Conservation (phyloP, 2,329 filamentous ascomycete species). For the Sporothrix pseudoabietina region DNA sequence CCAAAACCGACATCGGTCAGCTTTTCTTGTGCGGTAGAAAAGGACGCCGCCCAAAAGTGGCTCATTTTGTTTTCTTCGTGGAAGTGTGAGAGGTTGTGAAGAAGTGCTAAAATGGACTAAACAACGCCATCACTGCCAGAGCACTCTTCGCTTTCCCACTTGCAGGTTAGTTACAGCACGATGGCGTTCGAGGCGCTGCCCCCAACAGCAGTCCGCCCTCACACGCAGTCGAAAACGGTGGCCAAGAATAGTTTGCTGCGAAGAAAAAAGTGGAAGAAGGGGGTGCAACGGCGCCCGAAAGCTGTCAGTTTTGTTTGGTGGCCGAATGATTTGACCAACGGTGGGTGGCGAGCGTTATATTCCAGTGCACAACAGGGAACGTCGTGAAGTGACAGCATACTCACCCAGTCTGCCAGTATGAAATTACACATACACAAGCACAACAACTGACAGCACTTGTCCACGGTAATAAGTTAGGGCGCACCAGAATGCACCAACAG, state of each 20-base stretch:
- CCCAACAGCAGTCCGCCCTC: too few species aligned
- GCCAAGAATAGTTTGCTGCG: not conserved
- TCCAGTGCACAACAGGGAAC: not conserved
- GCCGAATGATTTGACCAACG: not conserved
- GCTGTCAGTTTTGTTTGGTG: not conserved
- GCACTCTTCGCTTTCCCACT: not conserved
- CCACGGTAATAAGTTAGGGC: not conserved
- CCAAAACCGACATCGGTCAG: too few species aligned
- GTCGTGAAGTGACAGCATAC: too few species aligned
- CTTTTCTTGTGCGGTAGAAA: too few species aligned
- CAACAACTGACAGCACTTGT: not conserved
- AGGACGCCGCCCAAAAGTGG: too few species aligned
- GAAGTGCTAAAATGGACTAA: not conserved
- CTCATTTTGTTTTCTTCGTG: not conserved
- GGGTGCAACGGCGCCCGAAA: slow-evolving; percentile 1
- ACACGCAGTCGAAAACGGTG: not conserved
- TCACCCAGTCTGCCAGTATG: too few species aligned
- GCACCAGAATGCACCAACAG: not conserved
- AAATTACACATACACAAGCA: too few species aligned
- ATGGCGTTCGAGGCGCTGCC: not conserved
- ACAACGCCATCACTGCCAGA: not conserved
- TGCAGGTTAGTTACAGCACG: not conserved
- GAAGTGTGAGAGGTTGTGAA: not conserved
- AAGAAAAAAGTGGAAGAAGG: not conserved
- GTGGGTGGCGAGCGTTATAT: not conserved